These are phyloP conservation scores for Myrica gale DNA, from an alignment of 306 rosid species.

Conservation along the genomic window DNA sequence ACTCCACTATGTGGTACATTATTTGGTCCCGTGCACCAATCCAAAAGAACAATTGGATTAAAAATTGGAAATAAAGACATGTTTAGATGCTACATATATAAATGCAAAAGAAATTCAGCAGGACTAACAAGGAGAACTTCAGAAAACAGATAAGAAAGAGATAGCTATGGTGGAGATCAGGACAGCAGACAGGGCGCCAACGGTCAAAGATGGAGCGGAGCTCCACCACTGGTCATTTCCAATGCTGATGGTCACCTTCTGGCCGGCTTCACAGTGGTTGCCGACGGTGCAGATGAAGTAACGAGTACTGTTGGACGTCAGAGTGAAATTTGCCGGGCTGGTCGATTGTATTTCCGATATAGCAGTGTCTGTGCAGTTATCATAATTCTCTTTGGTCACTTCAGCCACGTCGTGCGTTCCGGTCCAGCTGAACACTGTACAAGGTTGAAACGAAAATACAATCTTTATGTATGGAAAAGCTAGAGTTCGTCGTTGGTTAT, in stretches of 20 bases:
- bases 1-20: too few relatives aligned
- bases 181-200: slow-evolving; percentile 11
- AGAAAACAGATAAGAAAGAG: slow-evolving; percentile 2
- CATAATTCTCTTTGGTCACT: slow-evolving; percentile 22
- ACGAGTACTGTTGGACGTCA: slow-evolving; percentile 25
- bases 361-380: slow-evolving; percentile 21
- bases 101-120: too few relatives aligned
- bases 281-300: slow-evolving; percentile 35
- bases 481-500: too few relatives aligned
- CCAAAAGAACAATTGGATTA: too few relatives aligned
- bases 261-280: slow-evolving; percentile 31
- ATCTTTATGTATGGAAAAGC: too few relatives aligned
- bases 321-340: slow-evolving; percentile 22
- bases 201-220: not conserved
- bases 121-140: not conserved
- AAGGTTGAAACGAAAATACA: not conserved
- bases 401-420: slow-evolving; percentile 28
- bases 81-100: too few relatives aligned
- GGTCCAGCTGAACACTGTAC: slow-evolving; percentile 24
- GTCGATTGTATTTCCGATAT: slow-evolving; percentile 2
- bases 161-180: slow-evolving; percentile 11
- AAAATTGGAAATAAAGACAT: too few relatives aligned
- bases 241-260: slow-evolving; percentile 33
- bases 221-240: not conserved
- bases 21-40: too few relatives aligned